phyloP scores from a whole-genome alignment of 768 basidiomycete species.

The Nevesoporus exiguus region DNA sequence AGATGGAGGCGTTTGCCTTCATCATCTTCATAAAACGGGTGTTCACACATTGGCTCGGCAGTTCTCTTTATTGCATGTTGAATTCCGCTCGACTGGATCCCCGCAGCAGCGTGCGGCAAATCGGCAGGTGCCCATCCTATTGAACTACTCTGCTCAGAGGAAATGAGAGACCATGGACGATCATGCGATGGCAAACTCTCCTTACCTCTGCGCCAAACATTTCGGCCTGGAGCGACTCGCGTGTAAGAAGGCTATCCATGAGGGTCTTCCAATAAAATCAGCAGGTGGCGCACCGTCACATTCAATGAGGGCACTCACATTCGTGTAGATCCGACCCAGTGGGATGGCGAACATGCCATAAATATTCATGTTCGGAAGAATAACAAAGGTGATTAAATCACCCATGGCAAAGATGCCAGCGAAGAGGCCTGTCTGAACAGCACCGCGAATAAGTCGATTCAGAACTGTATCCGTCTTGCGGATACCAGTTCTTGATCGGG shows the following conservation, averaged over 20 bases:
- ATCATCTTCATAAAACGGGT: too few species aligned
- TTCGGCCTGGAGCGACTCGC: background rate
- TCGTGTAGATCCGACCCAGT: background rate
- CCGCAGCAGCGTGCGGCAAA: background rate
- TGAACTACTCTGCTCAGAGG: background rate
- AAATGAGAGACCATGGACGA: background rate
- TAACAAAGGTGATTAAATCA: background rate
- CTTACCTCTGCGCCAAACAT: background rate
- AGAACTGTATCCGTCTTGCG: background rate
- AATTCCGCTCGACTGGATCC: background rate
- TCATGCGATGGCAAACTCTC: background rate
- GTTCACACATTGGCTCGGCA: background rate
- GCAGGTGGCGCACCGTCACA: background rate
- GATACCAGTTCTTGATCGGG: background rate
- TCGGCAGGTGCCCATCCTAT: background rate
- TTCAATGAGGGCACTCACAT: background rate
- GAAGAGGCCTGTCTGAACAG: background rate
- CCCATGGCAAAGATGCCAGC: background rate
- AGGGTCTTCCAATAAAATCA: background rate
- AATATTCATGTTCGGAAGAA: background rate
- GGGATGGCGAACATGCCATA: background rate
- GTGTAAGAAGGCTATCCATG: background rate
- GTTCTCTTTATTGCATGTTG: background rate
- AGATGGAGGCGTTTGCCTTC: background rate
- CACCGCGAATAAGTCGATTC: background rate